Base-by-base conservation (phyloP, 768 basidiomycete genomes). In the Candolleomyces aberdarensis region DNA sequence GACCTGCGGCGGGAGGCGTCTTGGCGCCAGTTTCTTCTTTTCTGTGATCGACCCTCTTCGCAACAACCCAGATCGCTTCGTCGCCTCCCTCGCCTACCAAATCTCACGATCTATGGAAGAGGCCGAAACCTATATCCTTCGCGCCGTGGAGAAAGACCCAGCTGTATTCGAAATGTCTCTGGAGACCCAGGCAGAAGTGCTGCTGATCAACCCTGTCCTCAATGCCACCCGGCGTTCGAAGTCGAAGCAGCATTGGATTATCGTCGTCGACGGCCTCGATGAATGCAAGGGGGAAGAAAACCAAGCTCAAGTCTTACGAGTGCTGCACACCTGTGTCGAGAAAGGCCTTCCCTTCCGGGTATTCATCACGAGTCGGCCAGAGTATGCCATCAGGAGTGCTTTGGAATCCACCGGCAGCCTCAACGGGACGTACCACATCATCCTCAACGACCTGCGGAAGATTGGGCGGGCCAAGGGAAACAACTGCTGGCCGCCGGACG, bases 21-120 rank as follows among this genome's bases (percentile, higher is more conserved):
- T 57, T 31, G 60, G 55, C 14, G 60, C 56, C 5, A 20, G 50
- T 0, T 58, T 29, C 51, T 62, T 62, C 50, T 54, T 62, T 19
- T 57, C 61, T 13, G 19, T 46, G 10, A 14, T 7, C 15, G 44
- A 46, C 14, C 44, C 44, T 46, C 44, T 40, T 11, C 48, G 56
- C 5, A 26, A 52, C 17, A 48, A 61, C 15, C 29, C 36, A 11
- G n/a, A 51, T 17, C 31, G 19, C 29, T 32, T 61, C 39, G 20
- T 61, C 36, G 48, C 55, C 5, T 50, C 56, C 14, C 60, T 61
- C 17, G 49, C 41, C 43, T 61, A 52, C 19, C 60, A 61, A 15
- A 32, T 61, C 6, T 43, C 55, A 22, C 44, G 14, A 46, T 46
- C 10, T 17, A 7, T 20, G 19, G 19, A 46, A 11, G 44, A 17